Base-by-base conservation (phyloP, 2,329 filamentous ascomycete species). In the Talaromyces sp. region DNA sequence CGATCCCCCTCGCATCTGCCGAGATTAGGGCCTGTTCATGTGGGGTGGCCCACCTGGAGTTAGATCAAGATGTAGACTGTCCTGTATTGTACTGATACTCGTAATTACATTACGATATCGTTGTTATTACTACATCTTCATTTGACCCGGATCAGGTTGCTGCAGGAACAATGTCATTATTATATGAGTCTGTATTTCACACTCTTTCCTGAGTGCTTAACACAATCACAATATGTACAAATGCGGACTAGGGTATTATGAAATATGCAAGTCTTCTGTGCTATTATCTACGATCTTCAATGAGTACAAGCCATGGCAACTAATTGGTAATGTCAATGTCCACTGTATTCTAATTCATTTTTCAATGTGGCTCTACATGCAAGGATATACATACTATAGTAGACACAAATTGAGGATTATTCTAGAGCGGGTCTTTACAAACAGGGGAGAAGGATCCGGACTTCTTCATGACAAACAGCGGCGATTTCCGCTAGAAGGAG, bases 1-100 rank as follows among this genome's bases (percentile, higher is more conserved):
- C 39, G 41, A 41, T 11, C 16, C 52, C 61, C 61, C 61, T 63
- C 24, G 39, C 61, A 45, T 63, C 22, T 50, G 60, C 13, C 19
- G 24, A 47, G 37, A 47, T 57, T 43, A 57, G 50, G 33, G 52
- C 37, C 27, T 10, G 33, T n/a, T 6, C 6, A 54, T 62, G 47
- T 43, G 60, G 60, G 60, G n/a, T 31, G 13, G 22, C 37, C 13
- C 19, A 19, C 33, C 11, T 54, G 27, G 24, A 8, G 10, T 14
- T 19, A 22, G 52, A 56, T 37, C 11, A 16, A 14, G 6, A 37
- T n/a, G 14, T 35, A 54, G 2, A 31, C 27, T 31, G 27, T 31
- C 5, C 27, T 31, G 27, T 31, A 31, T 13, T 33, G 48, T 52
- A 31, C 3, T 52, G 16, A 50, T 37, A 56, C 19, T 16, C 14